These are phyloP conservation scores for Pythium apleroticum DNA, from an alignment of 352 stramenopile species.

Conservation along the genomic window DNA sequence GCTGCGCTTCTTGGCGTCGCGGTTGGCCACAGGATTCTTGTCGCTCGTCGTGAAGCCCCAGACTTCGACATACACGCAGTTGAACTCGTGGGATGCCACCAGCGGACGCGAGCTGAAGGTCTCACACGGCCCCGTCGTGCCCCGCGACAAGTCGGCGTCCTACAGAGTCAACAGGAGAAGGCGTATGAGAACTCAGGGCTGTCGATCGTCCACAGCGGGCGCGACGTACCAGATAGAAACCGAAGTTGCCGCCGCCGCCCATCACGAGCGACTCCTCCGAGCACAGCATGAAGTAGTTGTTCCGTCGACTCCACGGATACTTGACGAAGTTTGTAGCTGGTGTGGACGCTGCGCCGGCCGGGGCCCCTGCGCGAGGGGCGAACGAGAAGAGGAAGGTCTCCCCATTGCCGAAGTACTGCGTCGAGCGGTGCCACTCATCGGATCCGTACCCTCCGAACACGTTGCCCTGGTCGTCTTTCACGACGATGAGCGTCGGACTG, in stretches of 20 bases:
- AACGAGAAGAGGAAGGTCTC: conserved; percentile 91
- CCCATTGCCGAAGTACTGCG: conserved; percentile 88
- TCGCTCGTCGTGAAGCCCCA: conserved; percentile 82
- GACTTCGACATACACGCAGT: conserved; percentile 76
- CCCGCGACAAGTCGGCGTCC: conserved; percentile 83
- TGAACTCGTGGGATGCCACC: conserved; percentile 76
- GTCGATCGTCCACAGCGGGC: neutral
- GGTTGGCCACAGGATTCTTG: conserved; percentile 36
- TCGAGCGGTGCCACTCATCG: conserved; percentile 72
- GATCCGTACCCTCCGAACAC: conserved; percentile 85
- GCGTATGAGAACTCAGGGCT: neutral
- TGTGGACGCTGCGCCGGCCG: conserved; percentile 5
- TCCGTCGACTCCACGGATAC: conserved; percentile 87
- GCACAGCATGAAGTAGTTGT: conserved; percentile 91
- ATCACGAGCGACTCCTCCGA: conserved; percentile 90
- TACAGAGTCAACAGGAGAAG: conserved; percentile 18
- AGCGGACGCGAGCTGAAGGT: conserved; percentile 87
- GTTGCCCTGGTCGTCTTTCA: conserved; percentile 73
- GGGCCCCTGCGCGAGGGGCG: conserved; percentile 26
- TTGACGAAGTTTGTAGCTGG: conserved; percentile 49
- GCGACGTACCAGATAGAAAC: conserved; percentile 77
- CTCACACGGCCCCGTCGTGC: conserved; percentile 84
- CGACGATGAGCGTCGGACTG: conserved; percentile 73
- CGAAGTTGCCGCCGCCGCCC: conserved; percentile 89
- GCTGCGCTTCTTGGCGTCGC: conserved; percentile 49